Percentiles rank a stretch among this genome's conserved stretches.
Conservation (phyloP, 129 eudicot species). For the Logfia minima region DNA sequence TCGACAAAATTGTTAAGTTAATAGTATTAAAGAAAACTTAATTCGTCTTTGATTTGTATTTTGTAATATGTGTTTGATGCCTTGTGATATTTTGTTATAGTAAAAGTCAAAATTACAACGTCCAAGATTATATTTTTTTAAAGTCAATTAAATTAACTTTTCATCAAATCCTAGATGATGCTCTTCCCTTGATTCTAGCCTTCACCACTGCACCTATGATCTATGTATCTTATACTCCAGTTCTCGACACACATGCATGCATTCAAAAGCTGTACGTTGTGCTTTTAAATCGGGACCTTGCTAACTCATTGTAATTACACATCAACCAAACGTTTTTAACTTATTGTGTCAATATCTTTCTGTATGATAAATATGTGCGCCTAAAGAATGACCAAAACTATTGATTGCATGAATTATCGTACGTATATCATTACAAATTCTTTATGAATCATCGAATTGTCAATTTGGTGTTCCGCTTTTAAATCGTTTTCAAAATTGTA, state of each 20-base stretch:
- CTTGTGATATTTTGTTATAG: slow-evolving; percentile 17
- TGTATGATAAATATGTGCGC: neutral
- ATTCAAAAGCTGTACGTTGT: slow-evolving; percentile 31
- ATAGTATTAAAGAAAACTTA: neutral
- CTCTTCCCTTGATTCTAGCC: slow-evolving; percentile 49
- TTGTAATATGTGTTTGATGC: slow-evolving; percentile 34
- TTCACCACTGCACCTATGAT: slow-evolving; percentile 27
- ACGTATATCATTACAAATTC: neutral
- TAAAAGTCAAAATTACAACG: slow-evolving; percentile 26
- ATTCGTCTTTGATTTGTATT: slow-evolving; percentile 27
- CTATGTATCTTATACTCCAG: slow-evolving; percentile 26
- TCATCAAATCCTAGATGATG: slow-evolving; percentile 50
- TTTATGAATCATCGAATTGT: too few species aligned
- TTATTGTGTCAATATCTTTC: neutral
- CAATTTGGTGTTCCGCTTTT: too few species aligned
- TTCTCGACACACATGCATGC: slow-evolving; percentile 37
- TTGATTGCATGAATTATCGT: too few species aligned
- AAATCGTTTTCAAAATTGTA: too few species aligned
- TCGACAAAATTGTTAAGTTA: slow-evolving; percentile 40
- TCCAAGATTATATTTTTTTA: slow-evolving; percentile 23
- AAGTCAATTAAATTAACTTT: slow-evolving; percentile 30
- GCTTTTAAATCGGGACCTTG: slow-evolving; percentile 26
- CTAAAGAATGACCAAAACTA: neutral
- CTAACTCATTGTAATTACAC: slow-evolving; percentile 9
- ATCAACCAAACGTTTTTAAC: neutral